phyloP scores from a whole-genome alignment of 2,329 filamentous ascomycete species.

The Aspergillus oerlinghausenensis region DNA sequence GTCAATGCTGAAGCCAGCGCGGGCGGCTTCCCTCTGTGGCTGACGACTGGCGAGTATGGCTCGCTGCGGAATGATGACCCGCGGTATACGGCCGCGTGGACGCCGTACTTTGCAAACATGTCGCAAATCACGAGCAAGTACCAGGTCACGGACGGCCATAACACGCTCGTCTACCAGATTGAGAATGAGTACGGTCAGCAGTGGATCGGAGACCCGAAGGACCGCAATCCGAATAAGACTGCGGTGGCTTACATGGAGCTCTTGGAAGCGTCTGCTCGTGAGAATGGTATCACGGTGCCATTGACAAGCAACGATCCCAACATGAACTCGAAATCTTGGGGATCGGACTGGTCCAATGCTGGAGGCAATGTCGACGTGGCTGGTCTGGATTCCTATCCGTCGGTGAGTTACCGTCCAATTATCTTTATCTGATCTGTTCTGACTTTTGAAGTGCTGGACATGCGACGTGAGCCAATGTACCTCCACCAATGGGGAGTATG shows the following conservation, averaged over 20 bases:
- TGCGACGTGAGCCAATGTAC: conserved; percentile 60
- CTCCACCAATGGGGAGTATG: conserved; percentile 55
- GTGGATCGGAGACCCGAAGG: conserved; percentile 25
- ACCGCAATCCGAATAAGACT: conserved; percentile 46
- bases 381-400: conserved; percentile 37
- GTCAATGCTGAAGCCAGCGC: conserved; percentile 61
- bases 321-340: conserved; percentile 56
- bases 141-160: conserved; percentile 27
- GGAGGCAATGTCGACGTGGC: conserved; percentile 41
- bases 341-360: conserved; percentile 53
- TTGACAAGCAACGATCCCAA: conserved; percentile 58
- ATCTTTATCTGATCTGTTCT: conserved; percentile 26
- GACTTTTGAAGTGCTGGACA: conserved; percentile 58
- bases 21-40: conserved; percentile 59
- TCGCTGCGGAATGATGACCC: conserved; percentile 29
- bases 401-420: conserved; percentile 43
- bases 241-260: conserved; percentile 43
- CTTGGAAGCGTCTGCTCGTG: conserved; percentile 50
- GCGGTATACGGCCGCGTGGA: conserved; percentile 28
- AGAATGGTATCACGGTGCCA: conserved; percentile 56
- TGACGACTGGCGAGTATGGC: conserved; percentile 51
- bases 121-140: conserved; percentile 27
- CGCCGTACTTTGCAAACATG: conserved; percentile 26
- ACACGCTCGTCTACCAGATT: conserved; percentile 27
- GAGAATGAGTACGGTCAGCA: conserved; percentile 38